These are phyloP conservation scores for Globisporangium nodosum DNA, from an alignment of 352 stramenopile species.

Conservation along the genomic window DNA sequence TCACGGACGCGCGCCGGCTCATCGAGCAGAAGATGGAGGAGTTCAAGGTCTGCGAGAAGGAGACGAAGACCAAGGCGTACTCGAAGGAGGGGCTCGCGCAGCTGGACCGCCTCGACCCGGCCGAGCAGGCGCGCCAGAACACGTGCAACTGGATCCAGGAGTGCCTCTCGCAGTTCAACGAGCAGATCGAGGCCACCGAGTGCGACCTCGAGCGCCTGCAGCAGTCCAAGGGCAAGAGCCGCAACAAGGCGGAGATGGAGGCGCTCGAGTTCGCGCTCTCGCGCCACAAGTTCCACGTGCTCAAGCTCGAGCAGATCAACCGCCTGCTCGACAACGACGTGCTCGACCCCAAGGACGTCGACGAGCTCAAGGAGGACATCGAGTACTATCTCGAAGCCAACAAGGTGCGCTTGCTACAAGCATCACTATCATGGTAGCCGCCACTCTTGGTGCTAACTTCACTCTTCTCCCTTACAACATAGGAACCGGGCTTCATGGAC, in stretches of 20 bases:
- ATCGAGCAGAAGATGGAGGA: constrained; percentile 99
- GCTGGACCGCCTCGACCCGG: constrained; percentile 89
- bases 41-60: constrained; percentile 99
- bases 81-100: constrained; percentile 97
- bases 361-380: constrained; percentile 97
- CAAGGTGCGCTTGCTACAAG: constrained; percentile 21
- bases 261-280: constrained; percentile 86
- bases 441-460: neutral
- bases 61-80: constrained; percentile 99
- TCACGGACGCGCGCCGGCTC: constrained; percentile 84
- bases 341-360: constrained; percentile 89
- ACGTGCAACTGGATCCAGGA: constrained; percentile 83
- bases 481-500: constrained; percentile 93
- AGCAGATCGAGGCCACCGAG: constrained; percentile 86
- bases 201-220: constrained; percentile 76
- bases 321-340: constrained; percentile 96
- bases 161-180: constrained; percentile 73
- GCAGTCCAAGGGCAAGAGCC: constrained; percentile 91
- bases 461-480: neutral
- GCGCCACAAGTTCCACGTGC: constrained; percentile 96
- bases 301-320: constrained; percentile 98
- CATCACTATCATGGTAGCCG: too few relatives aligned
- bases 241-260: constrained; percentile 93
- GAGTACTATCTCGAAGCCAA: constrained; percentile 97
- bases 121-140: constrained; percentile 77